Evolutionary conservation across 345 rosid species (phyloP).

Genomic region (Acer saccharum): DNA sequence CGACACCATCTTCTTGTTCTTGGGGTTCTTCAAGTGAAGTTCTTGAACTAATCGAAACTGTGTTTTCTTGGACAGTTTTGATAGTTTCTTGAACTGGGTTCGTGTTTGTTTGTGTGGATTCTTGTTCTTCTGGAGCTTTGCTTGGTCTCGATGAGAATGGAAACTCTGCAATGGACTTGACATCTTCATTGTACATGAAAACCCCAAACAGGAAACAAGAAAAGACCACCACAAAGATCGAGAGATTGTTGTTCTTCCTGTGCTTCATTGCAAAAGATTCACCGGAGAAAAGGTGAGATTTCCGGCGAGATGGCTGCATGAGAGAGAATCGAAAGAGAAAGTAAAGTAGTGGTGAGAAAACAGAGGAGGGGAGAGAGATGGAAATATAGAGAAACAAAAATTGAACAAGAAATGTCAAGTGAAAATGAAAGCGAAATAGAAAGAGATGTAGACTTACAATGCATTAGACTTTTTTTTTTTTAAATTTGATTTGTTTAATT

Average conservation of each 20-base stretch:
- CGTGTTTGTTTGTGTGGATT: constrained; percentile 1
- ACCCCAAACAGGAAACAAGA: constrained; percentile 67
- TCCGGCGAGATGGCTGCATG: constrained; percentile 54
- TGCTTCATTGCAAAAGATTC: constrained; percentile 65
- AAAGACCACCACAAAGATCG: constrained; percentile 57
- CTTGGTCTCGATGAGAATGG: constrained; percentile 64
- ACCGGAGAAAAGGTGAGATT: constrained; percentile 31
- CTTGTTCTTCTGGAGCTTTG: constrained; percentile 1
- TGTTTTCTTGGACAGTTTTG: constrained; percentile 27
- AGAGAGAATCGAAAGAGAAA: constrained; percentile 17
- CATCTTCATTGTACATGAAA: constrained; percentile 67
- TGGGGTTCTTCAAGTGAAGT: constrained; percentile 38
- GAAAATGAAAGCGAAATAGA: not conserved
- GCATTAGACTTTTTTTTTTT: constrained; percentile 4
- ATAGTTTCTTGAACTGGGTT: constrained; percentile 40
- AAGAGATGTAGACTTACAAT: constrained; percentile 5
- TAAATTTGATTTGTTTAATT: constrained; percentile 30
- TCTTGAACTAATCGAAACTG: constrained; percentile 29
- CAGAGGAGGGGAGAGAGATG: constrained; percentile 28
- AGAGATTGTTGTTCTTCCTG: constrained; percentile 60
- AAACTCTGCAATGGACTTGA: constrained; percentile 66
- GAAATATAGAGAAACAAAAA: constrained; percentile 32
- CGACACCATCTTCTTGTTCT: constrained; percentile 20
- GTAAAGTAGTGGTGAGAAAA: constrained; percentile 7
- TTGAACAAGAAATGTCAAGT: constrained; percentile 12